Percentiles rank a stretch among this genome's conserved stretches.
Conservation (phyloP, 805 yeast genomes). For the Ogataea henricii region DNA sequence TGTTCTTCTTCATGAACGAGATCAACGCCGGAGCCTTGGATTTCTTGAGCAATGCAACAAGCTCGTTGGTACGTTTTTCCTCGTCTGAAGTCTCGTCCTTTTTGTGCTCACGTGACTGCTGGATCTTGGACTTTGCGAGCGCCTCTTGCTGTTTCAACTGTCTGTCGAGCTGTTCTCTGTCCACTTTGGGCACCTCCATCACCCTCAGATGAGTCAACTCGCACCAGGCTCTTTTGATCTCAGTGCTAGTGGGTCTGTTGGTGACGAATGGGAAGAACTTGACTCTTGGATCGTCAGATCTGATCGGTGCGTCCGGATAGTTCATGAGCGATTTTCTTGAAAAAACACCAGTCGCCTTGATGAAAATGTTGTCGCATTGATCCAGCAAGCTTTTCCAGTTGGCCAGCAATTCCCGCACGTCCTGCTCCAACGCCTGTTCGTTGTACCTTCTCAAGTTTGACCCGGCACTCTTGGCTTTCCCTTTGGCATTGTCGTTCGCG, state of each 20-base stretch:
- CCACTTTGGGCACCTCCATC: constrained; percentile 55
- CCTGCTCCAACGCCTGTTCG: constrained; percentile 78
- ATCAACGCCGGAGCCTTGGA: constrained; percentile 77
- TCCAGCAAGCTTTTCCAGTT: constrained; percentile 65
- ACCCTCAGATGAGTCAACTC: constrained; percentile 63
- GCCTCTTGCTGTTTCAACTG: constrained; percentile 34
- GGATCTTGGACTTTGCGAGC: constrained; percentile 29
- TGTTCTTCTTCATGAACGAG: constrained; percentile 59
- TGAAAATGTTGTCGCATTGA: constrained; percentile 68
- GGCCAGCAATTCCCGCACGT: constrained; percentile 66
- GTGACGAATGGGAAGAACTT: constrained; percentile 86
- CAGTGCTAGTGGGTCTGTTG: constrained; percentile 78
- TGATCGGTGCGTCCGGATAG: constrained; percentile 57
- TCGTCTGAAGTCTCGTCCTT: constrained; percentile 26
- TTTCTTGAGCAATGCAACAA: constrained; percentile 62
- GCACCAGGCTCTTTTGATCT: constrained; percentile 82
- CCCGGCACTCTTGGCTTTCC: constrained; percentile 97
- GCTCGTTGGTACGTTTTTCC: constrained; percentile 58
- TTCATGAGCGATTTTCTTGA: constrained; percentile 68
- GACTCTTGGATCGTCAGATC: constrained; percentile 60
- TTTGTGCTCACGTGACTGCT: constrained; percentile 5
- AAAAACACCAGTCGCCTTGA: constrained; percentile 76
- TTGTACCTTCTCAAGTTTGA: constrained; percentile 85
- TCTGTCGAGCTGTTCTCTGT: constrained; percentile 31
- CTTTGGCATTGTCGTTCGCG: constrained; percentile 87